Percentiles rank a stretch among this genome's conserved stretches.
Evolutionary conservation across 139 green algal genomes (phyloP).

Genomic region (Deuterostichococcus epilithicus): DNA sequence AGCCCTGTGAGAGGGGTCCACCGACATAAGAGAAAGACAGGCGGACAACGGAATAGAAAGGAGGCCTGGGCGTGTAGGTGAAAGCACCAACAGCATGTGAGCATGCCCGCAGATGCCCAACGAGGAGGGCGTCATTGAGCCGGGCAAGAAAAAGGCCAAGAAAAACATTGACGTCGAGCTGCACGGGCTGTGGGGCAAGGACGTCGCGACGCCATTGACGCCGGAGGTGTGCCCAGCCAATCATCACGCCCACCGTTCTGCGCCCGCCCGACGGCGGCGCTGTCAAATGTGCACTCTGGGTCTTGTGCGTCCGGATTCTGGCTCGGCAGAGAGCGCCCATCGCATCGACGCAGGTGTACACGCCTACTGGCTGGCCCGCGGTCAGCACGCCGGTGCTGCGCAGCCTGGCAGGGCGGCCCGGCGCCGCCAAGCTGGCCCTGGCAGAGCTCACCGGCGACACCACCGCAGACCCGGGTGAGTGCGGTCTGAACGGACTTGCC

Average conservation of each 20-base stretch:
- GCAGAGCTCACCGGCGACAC: constrained; percentile 25
- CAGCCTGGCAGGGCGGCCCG: constrained; percentile 74
- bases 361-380: constrained; percentile 35
- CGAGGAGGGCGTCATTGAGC: constrained; percentile 30
- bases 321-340: too few species aligned
- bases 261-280: constrained; percentile 36
- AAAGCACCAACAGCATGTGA: constrained; percentile 10
- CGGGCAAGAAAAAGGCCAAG: constrained; percentile 50
- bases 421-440: constrained; percentile 64
- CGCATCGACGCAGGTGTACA: constrained; percentile 5
- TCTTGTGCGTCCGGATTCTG: constrained; percentile 4
- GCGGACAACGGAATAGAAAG: too few species aligned
- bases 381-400: constrained; percentile 58
- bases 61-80: not conserved
- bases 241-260: too few species aligned
- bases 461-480: not conserved
- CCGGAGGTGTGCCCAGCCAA: constrained; percentile 28
- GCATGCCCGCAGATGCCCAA: constrained; percentile 36
- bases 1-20: too few species aligned
- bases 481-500: too few species aligned
- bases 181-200: constrained; percentile 72
- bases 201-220: constrained; percentile 31
- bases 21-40: too few species aligned
- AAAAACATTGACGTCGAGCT: constrained; percentile 63
- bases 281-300: not conserved